Base-by-base conservation (phyloP, 257 asterid species). In the Phtheirospermum japonicum region DNA sequence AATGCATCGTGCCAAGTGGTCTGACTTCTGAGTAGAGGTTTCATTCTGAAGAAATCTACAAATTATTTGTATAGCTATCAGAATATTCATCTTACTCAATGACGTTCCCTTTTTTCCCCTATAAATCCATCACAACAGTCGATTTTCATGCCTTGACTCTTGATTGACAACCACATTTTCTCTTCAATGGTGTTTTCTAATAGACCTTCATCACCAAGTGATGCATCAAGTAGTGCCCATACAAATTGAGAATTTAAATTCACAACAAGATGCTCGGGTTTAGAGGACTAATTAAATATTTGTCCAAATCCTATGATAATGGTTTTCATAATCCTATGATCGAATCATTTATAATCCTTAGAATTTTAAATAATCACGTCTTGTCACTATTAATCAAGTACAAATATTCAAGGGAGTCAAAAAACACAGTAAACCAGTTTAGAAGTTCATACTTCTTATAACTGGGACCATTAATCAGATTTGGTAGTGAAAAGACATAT, bases 211-310 rank as follows among this genome's bases (percentile, higher is more conserved):
- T 93, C 99, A 43, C 85, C 97, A 68, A 93, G 96, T 9, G 96
- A 87, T 33, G 99, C 92, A 83, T 93, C 97, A 60, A 93, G 85
- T 63, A 93, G 81, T 75, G 66, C 77, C 99, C 99, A 93, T 59
- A 85, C 95, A 63, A n/a, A 74, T 78, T 43, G 95, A 60, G 66
- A 93, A 76, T 69, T 89, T 62, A 69, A 81, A 85, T 63, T 71
- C 86, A 83, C 97, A 58, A 93, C 59, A 50, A 85, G 72, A 66
- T 79, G 40, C 83, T 96, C 97, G 36, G 94, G 82, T 71, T 89
- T 95, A 67, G 83, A 76, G 65, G 87, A 79, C 65, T 71, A 79
- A 70, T 83, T 92, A 65, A 77, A 87, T 50, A 82, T 72, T 67
- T 83, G 80, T 42, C 79, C 60, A 79, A 85, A 81, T n/a, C 82